Evolutionary conservation across 106 monocot genomes (phyloP).

Genomic region (Phalaenopsis aphrodite): DNA sequence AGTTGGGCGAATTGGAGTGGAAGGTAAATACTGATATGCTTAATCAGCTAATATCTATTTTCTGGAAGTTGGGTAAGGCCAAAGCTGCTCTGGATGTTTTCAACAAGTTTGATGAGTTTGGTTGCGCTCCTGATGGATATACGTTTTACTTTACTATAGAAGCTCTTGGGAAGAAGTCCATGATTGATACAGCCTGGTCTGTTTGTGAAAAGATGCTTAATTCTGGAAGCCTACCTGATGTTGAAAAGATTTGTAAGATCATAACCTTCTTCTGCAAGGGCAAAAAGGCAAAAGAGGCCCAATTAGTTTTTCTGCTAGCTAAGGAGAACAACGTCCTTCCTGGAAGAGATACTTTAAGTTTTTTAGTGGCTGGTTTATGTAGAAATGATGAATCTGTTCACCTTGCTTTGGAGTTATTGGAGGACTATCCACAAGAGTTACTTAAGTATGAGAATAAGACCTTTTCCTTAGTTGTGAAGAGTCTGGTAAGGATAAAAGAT

Average conservation of each 20-base stretch:
- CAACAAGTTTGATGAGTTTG: conserved; percentile 59
- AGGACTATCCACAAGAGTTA: conserved; percentile 34
- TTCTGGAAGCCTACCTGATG: conserved; percentile 56
- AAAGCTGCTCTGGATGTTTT: conserved; percentile 74
- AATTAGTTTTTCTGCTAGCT: conserved; percentile 52
- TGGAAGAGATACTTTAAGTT: conserved; percentile 24
- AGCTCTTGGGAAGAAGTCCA: conserved; percentile 46
- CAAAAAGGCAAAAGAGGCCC: conserved; percentile 59
- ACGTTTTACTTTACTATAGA: conserved; percentile 61
- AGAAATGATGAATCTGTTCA: conserved; percentile 43
- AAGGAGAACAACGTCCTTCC: conserved; percentile 43
- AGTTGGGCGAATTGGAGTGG: conserved; percentile 48
- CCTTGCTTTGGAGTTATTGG: conserved; percentile 56
- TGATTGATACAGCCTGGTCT: conserved; percentile 44
- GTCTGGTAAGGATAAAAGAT: conserved; percentile 58
- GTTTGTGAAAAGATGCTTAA: conserved; percentile 84
- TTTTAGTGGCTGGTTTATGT: conserved; percentile 36
- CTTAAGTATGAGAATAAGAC: conserved; percentile 32
- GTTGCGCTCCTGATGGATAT: conserved; percentile 39
- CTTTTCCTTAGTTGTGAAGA: conserved; percentile 52
- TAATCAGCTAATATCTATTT: conserved; percentile 48
- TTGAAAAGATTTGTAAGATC: conserved; percentile 51
- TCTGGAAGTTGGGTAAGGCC: conserved; percentile 41
- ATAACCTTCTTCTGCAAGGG: conserved; percentile 55
- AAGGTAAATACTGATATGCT: conserved; percentile 42